Percentiles rank a stretch among this genome's conserved stretches.
These are phyloP conservation scores for Phytophthora ohioensis DNA, from an alignment of 352 stramenopile species.

Conservation along the genomic window DNA sequence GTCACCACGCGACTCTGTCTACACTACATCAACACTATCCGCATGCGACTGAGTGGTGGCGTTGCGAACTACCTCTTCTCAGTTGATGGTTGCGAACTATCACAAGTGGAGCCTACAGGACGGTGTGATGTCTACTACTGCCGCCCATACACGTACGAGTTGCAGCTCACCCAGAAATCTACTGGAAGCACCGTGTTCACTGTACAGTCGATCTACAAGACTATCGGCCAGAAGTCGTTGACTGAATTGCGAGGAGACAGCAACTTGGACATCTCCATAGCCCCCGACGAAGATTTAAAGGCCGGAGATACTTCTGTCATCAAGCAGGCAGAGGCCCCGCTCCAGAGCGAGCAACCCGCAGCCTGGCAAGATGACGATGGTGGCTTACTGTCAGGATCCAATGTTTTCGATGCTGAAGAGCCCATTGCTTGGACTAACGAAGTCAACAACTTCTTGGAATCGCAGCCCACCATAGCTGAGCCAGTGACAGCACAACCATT, in stretches of 20 bases:
- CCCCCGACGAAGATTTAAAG: background rate
- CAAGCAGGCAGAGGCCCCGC: background rate
- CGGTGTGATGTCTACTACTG: slow-evolving; percentile 59
- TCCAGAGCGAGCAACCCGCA: background rate
- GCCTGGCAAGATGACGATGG: slow-evolving; percentile 2
- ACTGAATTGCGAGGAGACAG: slow-evolving; percentile 39
- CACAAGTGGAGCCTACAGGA: slow-evolving; percentile 37
- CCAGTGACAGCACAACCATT: slow-evolving; percentile 5
- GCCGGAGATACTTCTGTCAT: background rate
- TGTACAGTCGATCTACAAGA: slow-evolving; percentile 55
- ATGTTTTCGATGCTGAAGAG: slow-evolving; percentile 8
- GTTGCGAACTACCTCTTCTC: slow-evolving; percentile 46
- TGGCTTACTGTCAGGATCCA: slow-evolving; percentile 1
- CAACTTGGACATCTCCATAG: slow-evolving; percentile 44
- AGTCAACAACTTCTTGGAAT: slow-evolving; percentile 10
- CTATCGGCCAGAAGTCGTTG: slow-evolving; percentile 43
- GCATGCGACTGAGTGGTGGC: slow-evolving; percentile 21
- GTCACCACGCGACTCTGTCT: slow-evolving; percentile 50
- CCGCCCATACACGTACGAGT: slow-evolving; percentile 53
- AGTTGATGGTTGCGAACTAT: slow-evolving; percentile 47
- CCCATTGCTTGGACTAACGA: slow-evolving; percentile 28
- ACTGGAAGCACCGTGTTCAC: slow-evolving; percentile 37
- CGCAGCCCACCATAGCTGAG: background rate
- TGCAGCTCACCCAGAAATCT: slow-evolving; percentile 49
- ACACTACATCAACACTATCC: slow-evolving; percentile 51